These are phyloP conservation scores for Komagataea norvegica DNA, from an alignment of 1,139 yeast species.

Conservation along the genomic window DNA sequence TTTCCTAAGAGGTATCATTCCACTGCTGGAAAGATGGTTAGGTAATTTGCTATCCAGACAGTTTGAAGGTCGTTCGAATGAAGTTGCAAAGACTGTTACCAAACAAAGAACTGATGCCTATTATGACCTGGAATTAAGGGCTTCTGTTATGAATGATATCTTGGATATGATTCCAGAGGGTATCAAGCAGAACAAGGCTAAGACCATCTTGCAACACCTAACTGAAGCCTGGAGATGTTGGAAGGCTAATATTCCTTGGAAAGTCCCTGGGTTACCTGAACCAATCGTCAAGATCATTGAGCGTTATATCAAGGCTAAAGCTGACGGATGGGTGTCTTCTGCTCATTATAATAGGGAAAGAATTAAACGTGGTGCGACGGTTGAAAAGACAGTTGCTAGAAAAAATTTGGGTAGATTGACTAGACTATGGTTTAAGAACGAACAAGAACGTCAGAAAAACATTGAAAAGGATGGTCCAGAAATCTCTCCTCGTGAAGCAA, in stretches of 20 bases:
- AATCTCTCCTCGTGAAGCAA: constrained; percentile 83
- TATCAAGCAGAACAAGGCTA: constrained; percentile 79
- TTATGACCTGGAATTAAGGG: constrained; percentile 87
- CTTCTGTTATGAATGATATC: constrained; percentile 93
- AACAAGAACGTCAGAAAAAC: constrained; percentile 80
- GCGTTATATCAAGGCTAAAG: constrained; percentile 88
- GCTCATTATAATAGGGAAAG: constrained; percentile 92
- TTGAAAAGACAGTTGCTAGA: constrained; percentile 90
- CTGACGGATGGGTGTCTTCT: constrained; percentile 94
- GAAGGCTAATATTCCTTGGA: constrained; percentile 99
- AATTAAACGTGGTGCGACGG: constrained; percentile 80
- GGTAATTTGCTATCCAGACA: constrained; percentile 89
- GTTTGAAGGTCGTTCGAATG: constrained; percentile 94
- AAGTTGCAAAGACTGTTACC: constrained; percentile 88
- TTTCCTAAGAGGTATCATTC: constrained; percentile 89
- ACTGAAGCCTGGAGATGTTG: constrained; percentile 99
- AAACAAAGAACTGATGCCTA: constrained; percentile 95
- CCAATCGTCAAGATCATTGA: constrained; percentile 85
- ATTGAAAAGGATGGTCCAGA: constrained; percentile 87
- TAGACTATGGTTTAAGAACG: constrained; percentile 86
- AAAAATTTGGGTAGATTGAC: constrained; percentile 91
- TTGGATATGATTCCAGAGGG: constrained; percentile 97
- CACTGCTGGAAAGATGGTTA: constrained; percentile 89
- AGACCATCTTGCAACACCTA: constrained; percentile 84
- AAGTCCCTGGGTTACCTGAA: constrained; percentile 92